Base-by-base conservation (phyloP, 129 eudicot genomes). In the Flaveria bidentis region DNA sequence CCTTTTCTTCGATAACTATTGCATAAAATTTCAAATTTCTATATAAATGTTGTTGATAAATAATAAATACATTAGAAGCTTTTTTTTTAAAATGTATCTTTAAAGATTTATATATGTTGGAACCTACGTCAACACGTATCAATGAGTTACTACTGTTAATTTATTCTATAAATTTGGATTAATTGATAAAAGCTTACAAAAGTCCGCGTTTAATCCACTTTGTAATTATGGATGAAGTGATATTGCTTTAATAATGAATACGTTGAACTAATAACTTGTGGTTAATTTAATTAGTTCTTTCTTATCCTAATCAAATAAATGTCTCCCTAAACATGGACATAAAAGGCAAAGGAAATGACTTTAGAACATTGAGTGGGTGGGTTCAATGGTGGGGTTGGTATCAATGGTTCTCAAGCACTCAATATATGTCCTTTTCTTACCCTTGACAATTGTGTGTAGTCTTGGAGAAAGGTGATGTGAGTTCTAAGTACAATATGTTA, bases 161-260 rank as follows among this genome's bases (percentile, higher is more conserved):
- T 28, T 23, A 28, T 57, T 30, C 18, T 64, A 65, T 23, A 53
- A 64, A 52, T 49, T 5, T 36, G 57, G 68, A 64, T 73, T 68
- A 45, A n/a, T 18, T 30, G 46, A 70, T 36, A 36, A 57, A 69
- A 41, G 6, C 50, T 49, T 15, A 71, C 72, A 50, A 71, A 79
- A 79, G 74, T 73, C 73, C 78, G 78, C 83, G 83, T 79, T 79
- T 36, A 72, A 79, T 17, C 83, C 83, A 79, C 83, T 79, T 79
- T 72, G 83, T 79, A 72, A 65, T 72, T 72, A 79, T 36, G 36
- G 61, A 42, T 22, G 73, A 72, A 42, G 82, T 69, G 69, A 57
- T 77, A 44, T 68, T 44, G 49, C 75, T 77, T 78, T 69, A 78
- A 78, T 78, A 46, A 62, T 26, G 73, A 78, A 79, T 72, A 65